Evolutionary conservation across 2,329 filamentous ascomycete genomes (phyloP).

Genomic region (Thermothelomyces thermophilus): DNA sequence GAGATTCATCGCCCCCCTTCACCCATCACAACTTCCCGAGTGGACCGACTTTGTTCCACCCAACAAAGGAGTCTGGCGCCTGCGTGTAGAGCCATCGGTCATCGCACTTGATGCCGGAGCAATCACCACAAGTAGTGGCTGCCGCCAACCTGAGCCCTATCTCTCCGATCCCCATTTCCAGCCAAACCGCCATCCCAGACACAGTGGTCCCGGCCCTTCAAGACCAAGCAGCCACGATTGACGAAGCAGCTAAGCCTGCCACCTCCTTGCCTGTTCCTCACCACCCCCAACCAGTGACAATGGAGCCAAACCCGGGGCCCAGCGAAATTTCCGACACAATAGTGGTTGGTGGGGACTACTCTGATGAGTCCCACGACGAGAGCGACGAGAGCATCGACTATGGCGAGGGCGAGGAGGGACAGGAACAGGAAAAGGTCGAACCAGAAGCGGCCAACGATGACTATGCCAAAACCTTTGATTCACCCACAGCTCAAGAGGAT

Average conservation of each 20-base stretch:
- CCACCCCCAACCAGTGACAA: conserved; percentile 8
- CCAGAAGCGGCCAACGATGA: conserved; percentile 38
- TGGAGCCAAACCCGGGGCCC: conserved; percentile 24
- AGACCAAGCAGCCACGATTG: conserved; percentile 45
- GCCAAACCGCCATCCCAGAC: conserved; percentile 39
- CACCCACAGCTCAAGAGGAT: conserved; percentile 34
- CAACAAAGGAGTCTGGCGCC: neutral
- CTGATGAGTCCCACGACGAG: conserved; percentile 32
- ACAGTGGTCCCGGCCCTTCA: conserved; percentile 45
- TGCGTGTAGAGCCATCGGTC: neutral
- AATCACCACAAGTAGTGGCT: conserved; percentile 43
- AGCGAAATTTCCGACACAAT: conserved; percentile 28
- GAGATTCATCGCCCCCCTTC: neutral
- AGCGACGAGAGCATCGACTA: conserved; percentile 44
- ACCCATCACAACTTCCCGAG: neutral
- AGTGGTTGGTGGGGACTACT: conserved; percentile 29
- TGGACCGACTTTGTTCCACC: neutral
- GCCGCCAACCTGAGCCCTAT: conserved; percentile 47
- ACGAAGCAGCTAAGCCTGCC: conserved; percentile 29
- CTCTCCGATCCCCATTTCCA: conserved; percentile 38
- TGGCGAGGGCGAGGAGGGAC: conserved; percentile 33
- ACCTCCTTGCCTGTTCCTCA: conserved; percentile 29
- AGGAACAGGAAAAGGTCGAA: conserved; percentile 25
- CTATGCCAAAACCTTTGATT: conserved; percentile 47
- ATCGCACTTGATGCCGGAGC: conserved; percentile 39